phyloP scores from a whole-genome alignment of 371 early-diverging fungal genomes.

The Haplosporangium sp. region DNA sequence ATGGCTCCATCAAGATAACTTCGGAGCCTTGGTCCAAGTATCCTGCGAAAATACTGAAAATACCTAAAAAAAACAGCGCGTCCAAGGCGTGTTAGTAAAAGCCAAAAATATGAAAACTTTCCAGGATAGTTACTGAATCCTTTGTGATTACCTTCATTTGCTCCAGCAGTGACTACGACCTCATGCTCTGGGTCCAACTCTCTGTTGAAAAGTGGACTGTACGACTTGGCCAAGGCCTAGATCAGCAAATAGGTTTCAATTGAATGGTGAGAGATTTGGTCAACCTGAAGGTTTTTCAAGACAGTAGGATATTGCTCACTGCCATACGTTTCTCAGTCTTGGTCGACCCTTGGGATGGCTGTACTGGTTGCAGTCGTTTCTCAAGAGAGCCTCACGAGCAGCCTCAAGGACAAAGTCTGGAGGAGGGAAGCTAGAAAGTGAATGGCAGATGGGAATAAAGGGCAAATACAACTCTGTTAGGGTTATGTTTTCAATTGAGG shows the following conservation, averaged over 20 bases:
- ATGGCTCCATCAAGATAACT: conserved; percentile 93
- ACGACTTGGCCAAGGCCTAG: conserved; percentile 83
- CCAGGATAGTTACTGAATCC: too few species aligned
- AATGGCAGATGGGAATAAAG: not conserved
- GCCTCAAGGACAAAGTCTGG: conserved; percentile 88
- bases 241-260: not conserved
- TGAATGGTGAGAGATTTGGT: conserved; percentile 5
- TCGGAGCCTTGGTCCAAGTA: conserved; percentile 86
- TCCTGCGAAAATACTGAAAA: conserved; percentile 83
- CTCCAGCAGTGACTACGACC: conserved; percentile 92
- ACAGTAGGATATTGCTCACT: too few species aligned
- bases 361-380: conserved; percentile 85
- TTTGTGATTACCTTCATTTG: conserved; percentile 81
- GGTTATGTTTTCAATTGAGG: not conserved
- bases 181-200: conserved; percentile 83
- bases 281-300: not conserved
- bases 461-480: not conserved
- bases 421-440: conserved; percentile 79
- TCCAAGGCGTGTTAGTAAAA: not conserved
- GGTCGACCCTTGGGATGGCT: conserved; percentile 88
- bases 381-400: conserved; percentile 76
- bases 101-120: too few species aligned
- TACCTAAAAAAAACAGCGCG: conserved; percentile 61
- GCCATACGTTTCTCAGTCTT: conserved; percentile 70
- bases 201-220: conserved; percentile 74